These are phyloP conservation scores for Lineolata rhizophorae DNA, from an alignment of 495 filamentous ascomycete genomes.

Conservation along the genomic window DNA sequence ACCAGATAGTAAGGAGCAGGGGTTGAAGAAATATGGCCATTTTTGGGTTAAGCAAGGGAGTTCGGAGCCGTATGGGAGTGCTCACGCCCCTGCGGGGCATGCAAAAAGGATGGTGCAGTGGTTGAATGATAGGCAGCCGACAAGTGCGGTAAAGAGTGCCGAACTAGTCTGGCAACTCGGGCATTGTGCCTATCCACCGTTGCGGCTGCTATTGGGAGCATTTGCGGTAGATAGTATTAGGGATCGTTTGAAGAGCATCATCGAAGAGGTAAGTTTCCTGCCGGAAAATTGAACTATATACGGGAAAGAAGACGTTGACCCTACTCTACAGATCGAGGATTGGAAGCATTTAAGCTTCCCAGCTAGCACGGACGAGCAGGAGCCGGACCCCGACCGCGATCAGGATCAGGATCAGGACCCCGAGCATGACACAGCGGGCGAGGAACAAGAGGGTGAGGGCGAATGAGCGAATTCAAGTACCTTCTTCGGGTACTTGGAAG, in stretches of 20 bases:
- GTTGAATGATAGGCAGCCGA: slow-evolving; percentile 79
- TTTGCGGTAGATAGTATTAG: slow-evolving; percentile 92
- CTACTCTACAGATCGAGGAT: slow-evolving; percentile 16
- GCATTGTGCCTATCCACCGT: slow-evolving; percentile 75
- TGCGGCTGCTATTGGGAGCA: slow-evolving; percentile 65
- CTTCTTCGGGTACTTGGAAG: too few species aligned
- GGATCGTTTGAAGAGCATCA: slow-evolving; percentile 69
- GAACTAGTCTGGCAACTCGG: slow-evolving; percentile 91
- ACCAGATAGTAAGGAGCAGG: slow-evolving; percentile 1
- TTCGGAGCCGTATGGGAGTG: slow-evolving; percentile 55
- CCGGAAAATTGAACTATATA: neutral
- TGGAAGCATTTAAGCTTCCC: slow-evolving; percentile 23
- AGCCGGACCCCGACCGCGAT: too few species aligned
- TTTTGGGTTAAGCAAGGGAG: slow-evolving; percentile 77
- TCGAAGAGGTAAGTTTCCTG: slow-evolving; percentile 47
- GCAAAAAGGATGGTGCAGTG: slow-evolving; percentile 89
- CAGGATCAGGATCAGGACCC: too few species aligned
- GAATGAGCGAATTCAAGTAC: too few species aligned
- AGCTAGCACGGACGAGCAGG: too few species aligned
- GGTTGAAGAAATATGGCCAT: slow-evolving; percentile 42
- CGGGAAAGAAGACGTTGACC: neutral
- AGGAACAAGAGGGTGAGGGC: too few species aligned
- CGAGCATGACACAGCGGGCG: too few species aligned
- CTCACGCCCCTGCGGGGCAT: slow-evolving; percentile 64
- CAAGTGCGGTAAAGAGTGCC: slow-evolving; percentile 81